Conservation (phyloP, 441 rosid genomes). For the Aquilaria agallochum region DNA sequence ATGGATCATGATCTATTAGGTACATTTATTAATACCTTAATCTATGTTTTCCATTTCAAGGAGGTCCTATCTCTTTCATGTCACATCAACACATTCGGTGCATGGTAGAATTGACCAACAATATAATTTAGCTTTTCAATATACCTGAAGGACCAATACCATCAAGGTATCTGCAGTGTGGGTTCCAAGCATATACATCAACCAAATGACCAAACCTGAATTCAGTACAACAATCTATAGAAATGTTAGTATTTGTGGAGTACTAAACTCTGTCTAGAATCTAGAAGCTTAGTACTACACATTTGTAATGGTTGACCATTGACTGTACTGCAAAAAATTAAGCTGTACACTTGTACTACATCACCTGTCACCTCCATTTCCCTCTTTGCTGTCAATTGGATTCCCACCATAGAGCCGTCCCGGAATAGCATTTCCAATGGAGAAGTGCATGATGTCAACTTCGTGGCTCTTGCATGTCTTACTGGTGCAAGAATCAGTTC, state of each 20-base stretch:
- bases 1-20: constrained; percentile 2
- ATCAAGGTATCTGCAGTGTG: constrained; percentile 87
- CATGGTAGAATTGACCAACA: constrained; percentile 1
- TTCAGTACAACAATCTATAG: neutral
- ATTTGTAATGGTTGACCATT: too few species aligned
- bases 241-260: constrained; percentile 1
- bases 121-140: constrained; percentile 10
- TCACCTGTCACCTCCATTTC: constrained; percentile 96
- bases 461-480: constrained; percentile 94
- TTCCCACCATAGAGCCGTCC: constrained; percentile 96
- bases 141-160: constrained; percentile 93
- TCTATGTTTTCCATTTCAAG: constrained; percentile 21
- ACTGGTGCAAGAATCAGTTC: constrained; percentile 57
- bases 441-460: constrained; percentile 98
- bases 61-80: constrained; percentile 19
- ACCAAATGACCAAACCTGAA: constrained; percentile 86
- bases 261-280: neutral
- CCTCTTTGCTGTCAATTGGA: constrained; percentile 64
- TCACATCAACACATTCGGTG: constrained; percentile 9
- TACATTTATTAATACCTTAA: constrained; percentile 25
- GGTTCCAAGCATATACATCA: constrained; percentile 87
- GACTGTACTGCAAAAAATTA: constrained; percentile 4
- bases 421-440: constrained; percentile 91
- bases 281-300: constrained; percentile 3
- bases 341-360: constrained; percentile 17